Percentiles rank a stretch among this genome's conserved stretches.
These are phyloP conservation scores for Multifurca ochricompacta DNA, from an alignment of 768 basidiomycete genomes.

Conservation along the genomic window DNA sequence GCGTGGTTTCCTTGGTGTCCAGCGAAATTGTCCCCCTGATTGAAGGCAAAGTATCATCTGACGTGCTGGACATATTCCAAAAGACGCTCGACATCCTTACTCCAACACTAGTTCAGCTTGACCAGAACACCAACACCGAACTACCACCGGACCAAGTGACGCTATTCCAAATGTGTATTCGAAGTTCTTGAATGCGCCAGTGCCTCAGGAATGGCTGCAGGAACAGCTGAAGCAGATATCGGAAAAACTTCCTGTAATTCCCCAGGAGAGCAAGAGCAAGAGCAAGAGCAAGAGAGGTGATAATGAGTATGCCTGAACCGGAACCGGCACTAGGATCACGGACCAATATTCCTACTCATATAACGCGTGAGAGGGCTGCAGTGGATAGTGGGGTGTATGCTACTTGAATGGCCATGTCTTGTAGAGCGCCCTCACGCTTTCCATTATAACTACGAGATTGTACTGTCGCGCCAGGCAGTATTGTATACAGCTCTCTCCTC, in stretches of 20 bases:
- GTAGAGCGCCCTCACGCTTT: too few species aligned
- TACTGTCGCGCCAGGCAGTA: too few species aligned
- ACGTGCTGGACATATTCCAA: neutral
- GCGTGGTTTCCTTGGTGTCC: neutral
- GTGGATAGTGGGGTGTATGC: too few species aligned
- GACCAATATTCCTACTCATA: neutral
- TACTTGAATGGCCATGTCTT: too few species aligned
- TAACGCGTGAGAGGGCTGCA: too few species aligned
- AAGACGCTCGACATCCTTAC: neutral
- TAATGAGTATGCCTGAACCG: neutral
- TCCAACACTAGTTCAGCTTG: neutral
- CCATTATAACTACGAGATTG: too few species aligned
- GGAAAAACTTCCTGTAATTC: neutral
- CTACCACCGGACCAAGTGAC: neutral
- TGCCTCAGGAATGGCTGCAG: neutral
- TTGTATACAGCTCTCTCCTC: too few species aligned
- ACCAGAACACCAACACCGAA: neutral
- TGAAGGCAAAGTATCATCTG: neutral
- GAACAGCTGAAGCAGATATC: neutral
- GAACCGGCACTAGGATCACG: neutral
- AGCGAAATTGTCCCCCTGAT: neutral
- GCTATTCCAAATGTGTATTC: neutral
- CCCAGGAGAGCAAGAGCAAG: neutral
- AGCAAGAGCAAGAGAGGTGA: too few species aligned
- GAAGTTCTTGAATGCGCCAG: neutral